Evolutionary conservation across 495 filamentous ascomycete species (phyloP), one percentile per base, ranked within the genome.

Genomic region (Xylaria palmicola): DNA sequence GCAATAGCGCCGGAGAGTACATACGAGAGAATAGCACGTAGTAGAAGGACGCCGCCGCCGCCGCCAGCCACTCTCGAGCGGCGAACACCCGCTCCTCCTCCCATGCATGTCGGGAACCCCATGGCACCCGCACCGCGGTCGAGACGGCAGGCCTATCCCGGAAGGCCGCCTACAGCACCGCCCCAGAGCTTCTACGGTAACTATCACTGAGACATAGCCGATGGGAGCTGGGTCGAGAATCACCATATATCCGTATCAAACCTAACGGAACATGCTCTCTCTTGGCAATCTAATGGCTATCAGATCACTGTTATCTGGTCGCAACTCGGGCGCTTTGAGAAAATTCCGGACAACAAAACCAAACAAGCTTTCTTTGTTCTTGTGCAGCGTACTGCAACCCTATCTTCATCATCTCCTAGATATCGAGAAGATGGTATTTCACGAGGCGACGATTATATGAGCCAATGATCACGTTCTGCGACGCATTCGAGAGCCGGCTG

Each of bases 21-120:
- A 37, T 68, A 70, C 15, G 69, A 72, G 30, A 63, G 69, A 53
- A n/a, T n/a, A n/a, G 58, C 62, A 17, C 59, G 67, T 17, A 17
- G 4, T 20, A 59, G 67, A 63, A 63, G 69, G 50, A 70, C 67
- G 15, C 65, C 68, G 13, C 69, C 69, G n/a, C 69, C 69, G 12
- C 65, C 69, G n/a, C 50, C 17, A 64, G 12, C 65, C 69, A 13
- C 50, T 17, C 62, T 70, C 24, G 67, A 70, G 36, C 50, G 67
- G 59, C 65, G 69, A 52, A 70, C 69, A 36, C 69, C 67, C 10
- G 68, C 64, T 29, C 69, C 69, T 36, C 52, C 52, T 22, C 47
- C 57, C 10, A 43, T 52, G 57, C 40, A 59, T 51, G 9, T 64
- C 47, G 59, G n/a, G n/a, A 72, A 70, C 32, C 67, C 70, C 32